A percentile compares a stretch with the other conserved stretches of the same genome.
Evolutionary conservation across 108 stramenopile genomes (phyloP).

Genomic region (Fistulifera pelliculosa): DNA sequence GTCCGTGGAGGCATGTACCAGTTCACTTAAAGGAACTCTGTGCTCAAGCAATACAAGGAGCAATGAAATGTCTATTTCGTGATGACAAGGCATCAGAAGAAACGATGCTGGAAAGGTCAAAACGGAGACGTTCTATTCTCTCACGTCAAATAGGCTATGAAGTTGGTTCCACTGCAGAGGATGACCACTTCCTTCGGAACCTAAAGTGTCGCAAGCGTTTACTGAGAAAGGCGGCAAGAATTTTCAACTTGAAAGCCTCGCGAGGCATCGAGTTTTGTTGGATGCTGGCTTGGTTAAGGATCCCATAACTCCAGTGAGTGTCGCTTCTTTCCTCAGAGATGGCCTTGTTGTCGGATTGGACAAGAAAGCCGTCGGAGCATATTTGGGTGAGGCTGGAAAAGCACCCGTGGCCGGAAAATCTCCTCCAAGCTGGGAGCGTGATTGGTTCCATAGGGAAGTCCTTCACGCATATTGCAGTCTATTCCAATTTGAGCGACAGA

Average conservation of each 20-base stretch:
- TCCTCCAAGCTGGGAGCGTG: constrained; percentile 61
- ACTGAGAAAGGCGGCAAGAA: constrained; percentile 52
- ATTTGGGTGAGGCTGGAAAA: constrained; percentile 85
- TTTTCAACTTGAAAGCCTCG: constrained; percentile 72
- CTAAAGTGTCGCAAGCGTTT: constrained; percentile 61
- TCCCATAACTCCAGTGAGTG: constrained; percentile 68
- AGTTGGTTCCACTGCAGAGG: constrained; percentile 6
- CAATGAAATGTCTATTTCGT: constrained; percentile 54
- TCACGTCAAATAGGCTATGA: constrained; percentile 3
- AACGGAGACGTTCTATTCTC: constrained; percentile 23
- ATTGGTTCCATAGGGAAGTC: constrained; percentile 86
- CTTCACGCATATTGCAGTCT: constrained; percentile 56
- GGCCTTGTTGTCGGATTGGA: constrained; percentile 83
- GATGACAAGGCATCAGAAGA: constrained; percentile 33
- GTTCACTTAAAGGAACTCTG: constrained; percentile 77
- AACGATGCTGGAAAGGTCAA: constrained; percentile 22
- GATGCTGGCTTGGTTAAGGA: constrained; percentile 49
- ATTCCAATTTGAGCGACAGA: constrained; percentile 83
- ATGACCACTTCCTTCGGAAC: constrained; percentile 30
- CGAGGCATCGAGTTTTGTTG: constrained; percentile 68
- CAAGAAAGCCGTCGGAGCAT: constrained; percentile 81
- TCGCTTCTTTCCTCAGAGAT: constrained; percentile 83
- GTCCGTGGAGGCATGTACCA: constrained; percentile 46
- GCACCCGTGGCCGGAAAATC: constrained; percentile 38
- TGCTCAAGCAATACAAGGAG: constrained; percentile 63